These are phyloP conservation scores for Erysimum cheiranthoides DNA, from an alignment of 345 rosid species.

Conservation along the genomic window DNA sequence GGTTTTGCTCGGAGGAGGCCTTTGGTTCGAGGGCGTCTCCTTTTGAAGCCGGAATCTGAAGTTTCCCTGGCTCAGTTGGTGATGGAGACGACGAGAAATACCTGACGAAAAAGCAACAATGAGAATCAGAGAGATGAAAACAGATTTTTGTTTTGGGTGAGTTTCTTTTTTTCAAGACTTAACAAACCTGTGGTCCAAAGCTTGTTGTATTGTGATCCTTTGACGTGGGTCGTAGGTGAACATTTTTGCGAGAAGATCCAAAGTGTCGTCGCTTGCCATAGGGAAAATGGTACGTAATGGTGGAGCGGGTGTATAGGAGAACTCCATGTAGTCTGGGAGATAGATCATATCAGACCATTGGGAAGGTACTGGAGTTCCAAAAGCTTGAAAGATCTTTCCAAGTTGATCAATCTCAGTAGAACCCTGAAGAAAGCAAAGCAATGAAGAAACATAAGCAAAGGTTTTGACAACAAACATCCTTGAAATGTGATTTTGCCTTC, in stretches of 20 bases:
- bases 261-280: conserved; percentile 62
- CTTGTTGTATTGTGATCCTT: conserved; percentile 62
- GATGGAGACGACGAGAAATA: conserved; percentile 52
- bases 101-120: conserved; percentile 22
- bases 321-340: conserved; percentile 65
- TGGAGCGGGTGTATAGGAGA: conserved; percentile 52
- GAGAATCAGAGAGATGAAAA: neutral
- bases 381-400: conserved; percentile 62
- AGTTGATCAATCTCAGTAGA: conserved; percentile 64
- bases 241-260: conserved; percentile 63
- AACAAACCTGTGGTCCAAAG: conserved; percentile 67
- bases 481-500: no score
- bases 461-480: no score
- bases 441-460: no score
- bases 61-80: conserved; percentile 53
- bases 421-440: conserved; percentile 46
- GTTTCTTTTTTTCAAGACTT: neutral
- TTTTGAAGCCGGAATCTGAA: conserved; percentile 51
- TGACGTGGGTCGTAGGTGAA: conserved; percentile 61
- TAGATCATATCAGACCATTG: conserved; percentile 65
- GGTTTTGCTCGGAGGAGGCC: conserved; percentile 38
- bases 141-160: neutral
- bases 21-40: conserved; percentile 47
- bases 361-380: conserved; percentile 62
- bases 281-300: conserved; percentile 58